Evolutionary conservation across 257 asterid genomes (phyloP), one percentile per base, ranked within the genome.

Genomic region (Lavandula angustifolia): DNA sequence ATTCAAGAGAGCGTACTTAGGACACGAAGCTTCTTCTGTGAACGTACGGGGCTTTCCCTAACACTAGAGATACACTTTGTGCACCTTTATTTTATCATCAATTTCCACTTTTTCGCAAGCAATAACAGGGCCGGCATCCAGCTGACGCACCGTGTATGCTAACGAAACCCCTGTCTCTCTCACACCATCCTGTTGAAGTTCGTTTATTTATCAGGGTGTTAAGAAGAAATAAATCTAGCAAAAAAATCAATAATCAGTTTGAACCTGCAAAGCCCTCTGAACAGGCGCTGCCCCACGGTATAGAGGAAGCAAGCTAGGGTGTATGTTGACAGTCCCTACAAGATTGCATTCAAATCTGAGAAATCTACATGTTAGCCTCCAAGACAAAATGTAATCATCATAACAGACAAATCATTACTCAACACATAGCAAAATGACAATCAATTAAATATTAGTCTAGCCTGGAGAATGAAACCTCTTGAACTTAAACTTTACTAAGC

Each of bases 221-320:
- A 11, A 41, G 42, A 44, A 16, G 52, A 61, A 44, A 52, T 12
- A 31, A 49, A 66, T 18, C 8, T 9, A 54, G n/a, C 54, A 61
- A 27, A 29, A 22, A 10, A 33, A 52, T 12, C 2, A 4, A 18
- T 4, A 61, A 43, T 53, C 32, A 61, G 72, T 29, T 53, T 54
- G 27, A 57, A 89, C 98, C 96, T 85, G 94, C 75, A 92, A 73
- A 46, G 98, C 94, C 73, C 99, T 85, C 82, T 92, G 99, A 74
- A 92, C 97, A 67, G 98, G 99, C 4, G 99, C 97, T 3, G 99
- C 99, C 37, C 99, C 99, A 71, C 99, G 95, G 74, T 89, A 92
- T 41, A 92, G 75, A 69, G 98, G 98, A 67, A 92, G 88, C 81
- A 89, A 79, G 69, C 96, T 89, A 40, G 99, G 97, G 66, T 92